phyloP scores from a whole-genome alignment of 331 rosid genomes.

The Pyracantha coccinea region DNA sequence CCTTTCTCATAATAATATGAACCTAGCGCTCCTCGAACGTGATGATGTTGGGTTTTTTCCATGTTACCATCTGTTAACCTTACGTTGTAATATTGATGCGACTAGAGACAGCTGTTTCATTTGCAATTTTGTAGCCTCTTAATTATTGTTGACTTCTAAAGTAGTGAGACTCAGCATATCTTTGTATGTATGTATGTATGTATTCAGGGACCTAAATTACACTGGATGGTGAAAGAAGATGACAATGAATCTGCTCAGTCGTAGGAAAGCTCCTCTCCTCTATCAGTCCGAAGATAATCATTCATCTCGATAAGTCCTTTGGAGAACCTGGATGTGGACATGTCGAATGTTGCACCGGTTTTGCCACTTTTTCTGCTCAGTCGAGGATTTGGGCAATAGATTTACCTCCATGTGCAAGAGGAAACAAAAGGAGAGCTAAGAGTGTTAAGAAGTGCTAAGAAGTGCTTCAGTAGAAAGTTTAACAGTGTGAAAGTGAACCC shows the following conservation, averaged over 20 bases:
- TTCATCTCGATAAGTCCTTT: constrained; percentile 6
- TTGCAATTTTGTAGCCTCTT: not conserved
- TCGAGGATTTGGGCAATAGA: not conserved
- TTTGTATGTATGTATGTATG: not conserved
- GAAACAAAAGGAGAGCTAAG: not conserved
- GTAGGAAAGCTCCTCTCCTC: constrained; percentile 30
- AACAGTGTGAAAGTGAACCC: not conserved
- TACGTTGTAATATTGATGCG: not conserved
- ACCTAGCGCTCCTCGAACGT: not conserved
- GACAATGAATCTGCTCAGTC: constrained; percentile 18
- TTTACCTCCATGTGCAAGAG: not conserved
- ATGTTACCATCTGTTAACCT: not conserved
- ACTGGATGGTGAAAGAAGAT: constrained; percentile 64
- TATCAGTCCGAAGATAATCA: constrained; percentile 26
- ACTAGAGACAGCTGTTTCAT: not conserved
- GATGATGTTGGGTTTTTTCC: not conserved
- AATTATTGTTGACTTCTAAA: not conserved
- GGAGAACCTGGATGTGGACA: constrained; percentile 6
- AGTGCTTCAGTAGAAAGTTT: not conserved
- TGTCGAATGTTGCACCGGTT: not conserved
- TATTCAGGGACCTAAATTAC: constrained; percentile 67
- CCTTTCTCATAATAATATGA: not conserved
- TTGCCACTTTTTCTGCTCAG: not conserved
- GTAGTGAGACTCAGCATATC: not conserved
- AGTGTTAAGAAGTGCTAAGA: not conserved